Base-by-base conservation (phyloP, 768 basidiomycete genomes). In the Pholiota molesta region DNA sequence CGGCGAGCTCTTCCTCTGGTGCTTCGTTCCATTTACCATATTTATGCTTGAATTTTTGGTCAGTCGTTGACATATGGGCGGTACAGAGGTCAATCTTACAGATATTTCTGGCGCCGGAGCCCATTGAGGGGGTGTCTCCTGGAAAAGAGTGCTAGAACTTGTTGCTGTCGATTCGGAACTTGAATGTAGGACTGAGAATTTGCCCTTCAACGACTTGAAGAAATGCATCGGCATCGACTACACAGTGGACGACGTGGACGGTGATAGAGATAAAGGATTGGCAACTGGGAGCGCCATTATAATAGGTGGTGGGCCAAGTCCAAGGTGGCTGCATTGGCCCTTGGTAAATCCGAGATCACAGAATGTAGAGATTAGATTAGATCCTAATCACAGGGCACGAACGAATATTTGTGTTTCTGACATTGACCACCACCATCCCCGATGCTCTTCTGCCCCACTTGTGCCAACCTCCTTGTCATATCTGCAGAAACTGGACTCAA, bases 391-490 rank as follows among this genome's bases (percentile, higher is more conserved):
- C 54, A 21, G 23, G 21, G 35, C n/a, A 13, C n/a, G 13, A 9
- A 21, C 21, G 11, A 45, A 54, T 54, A 35, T 52, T 54, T 44
- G n/a, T 51, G 16, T 60, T 31, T 21, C 28, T 40, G 33, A 10
- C 8, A 17, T 45, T 4, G 39, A 45, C 29, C 17, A 54, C 33
- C n/a, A 23, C 17, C 28, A 42, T 17, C 40, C 17, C 31, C 58
- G 28, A 96, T 97, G 94, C 81, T 96, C 37, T 97, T 97, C 81
- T 98, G 97, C 72, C 97, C 97, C 31, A 93, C 90, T 57, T 99
- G 97, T 70, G 87, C 92, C 29, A 99, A 98, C 74, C 81, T 94
- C 47, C 84, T 96, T 16, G 82, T 90, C 49, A 88, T 94, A 53
- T 91, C 89, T 5, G 79, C 85, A 6, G 90, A 91, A 62, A 88